Evolutionary conservation across 192 early-diverging fungal species (phyloP).

Genomic region (Coemansia erecta): DNA sequence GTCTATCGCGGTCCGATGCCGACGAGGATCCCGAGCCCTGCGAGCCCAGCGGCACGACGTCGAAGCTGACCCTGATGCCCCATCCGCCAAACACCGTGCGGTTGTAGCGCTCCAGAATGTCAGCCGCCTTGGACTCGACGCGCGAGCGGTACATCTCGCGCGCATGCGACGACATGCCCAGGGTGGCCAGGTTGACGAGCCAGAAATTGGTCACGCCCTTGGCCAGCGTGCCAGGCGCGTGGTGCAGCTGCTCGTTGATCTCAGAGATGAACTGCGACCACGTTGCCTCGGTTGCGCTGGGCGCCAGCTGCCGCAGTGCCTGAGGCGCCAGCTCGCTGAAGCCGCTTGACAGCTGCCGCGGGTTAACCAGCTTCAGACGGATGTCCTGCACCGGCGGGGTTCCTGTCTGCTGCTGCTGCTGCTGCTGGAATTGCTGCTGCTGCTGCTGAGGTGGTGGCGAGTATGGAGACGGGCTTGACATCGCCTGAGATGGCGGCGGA

Average conservation of each 20-base stretch:
- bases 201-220: conserved; percentile 25
- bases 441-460: not conserved
- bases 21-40: not conserved
- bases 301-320: conserved; percentile 5
- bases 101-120: conserved; percentile 31
- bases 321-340: conserved; percentile 22
- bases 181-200: conserved; percentile 20
- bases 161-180: conserved; percentile 19
- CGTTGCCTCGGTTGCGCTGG: conserved; percentile 4
- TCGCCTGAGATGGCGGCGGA: too few relatives aligned
- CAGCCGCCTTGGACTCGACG: conserved; percentile 14
- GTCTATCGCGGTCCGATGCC: not conserved
- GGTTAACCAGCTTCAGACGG: conserved; percentile 22
- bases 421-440: conserved; percentile 5
- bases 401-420: not conserved
- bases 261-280: conserved; percentile 29
- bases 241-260: conserved; percentile 25
- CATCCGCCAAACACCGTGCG: conserved; percentile 18
- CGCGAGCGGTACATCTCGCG: conserved; percentile 18
- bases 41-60: not conserved
- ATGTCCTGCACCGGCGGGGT: conserved; percentile 3
- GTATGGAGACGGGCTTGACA: too few relatives aligned
- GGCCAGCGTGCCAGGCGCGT: conserved; percentile 27
- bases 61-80: conserved; percentile 20
- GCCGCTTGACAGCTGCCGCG: conserved; percentile 22